Percentiles rank a stretch among this genome's conserved stretches.
These are phyloP conservation scores for Chaetothyriales sp. DNA, from an alignment of 2,329 filamentous ascomycete species.

Conservation along the genomic window DNA sequence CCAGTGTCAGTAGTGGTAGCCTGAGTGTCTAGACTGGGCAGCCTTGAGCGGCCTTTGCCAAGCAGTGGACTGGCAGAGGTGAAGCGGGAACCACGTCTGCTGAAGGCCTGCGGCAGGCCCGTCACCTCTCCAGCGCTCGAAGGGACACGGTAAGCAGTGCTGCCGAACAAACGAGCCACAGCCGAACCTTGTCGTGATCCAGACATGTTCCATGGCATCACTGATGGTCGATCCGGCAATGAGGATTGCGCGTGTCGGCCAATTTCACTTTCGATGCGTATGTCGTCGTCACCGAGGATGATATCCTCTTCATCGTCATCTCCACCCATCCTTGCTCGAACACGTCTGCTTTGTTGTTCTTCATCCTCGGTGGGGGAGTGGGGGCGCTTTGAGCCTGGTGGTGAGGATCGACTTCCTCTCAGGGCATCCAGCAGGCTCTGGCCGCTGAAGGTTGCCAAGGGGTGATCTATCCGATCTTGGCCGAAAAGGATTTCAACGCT, in stretches of 20 bases:
- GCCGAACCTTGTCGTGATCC: constrained; percentile 38
- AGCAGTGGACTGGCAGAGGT: constrained; percentile 49
- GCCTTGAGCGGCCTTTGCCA: constrained; percentile 6
- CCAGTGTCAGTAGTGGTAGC: constrained; percentile 2
- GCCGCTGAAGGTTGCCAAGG: constrained; percentile 47
- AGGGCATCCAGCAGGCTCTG: constrained; percentile 38
- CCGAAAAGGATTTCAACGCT: constrained; percentile 38
- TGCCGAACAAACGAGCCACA: constrained; percentile 21
- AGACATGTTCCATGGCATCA: constrained; percentile 57
- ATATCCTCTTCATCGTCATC: constrained; percentile 9
- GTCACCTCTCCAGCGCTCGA: constrained; percentile 23
- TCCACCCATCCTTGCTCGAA: constrained; percentile 24
- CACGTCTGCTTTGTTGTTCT: constrained; percentile 21
- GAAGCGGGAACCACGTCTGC: constrained; percentile 37
- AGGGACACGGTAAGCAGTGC: constrained; percentile 21
- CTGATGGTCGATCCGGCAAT: constrained; percentile 52
- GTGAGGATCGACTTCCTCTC: constrained; percentile 21
- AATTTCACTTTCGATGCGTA: constrained; percentile 39
- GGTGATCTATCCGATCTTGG: constrained; percentile 29
- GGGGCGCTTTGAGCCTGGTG: constrained; percentile 18
- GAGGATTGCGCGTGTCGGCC: constrained; percentile 54
- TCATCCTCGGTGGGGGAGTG: constrained; percentile 19
- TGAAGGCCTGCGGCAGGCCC: constrained; percentile 17
- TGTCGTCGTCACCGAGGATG: constrained; percentile 21
- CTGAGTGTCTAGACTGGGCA: not conserved